Percentiles rank a stretch among this genome's conserved stretches.
Evolutionary conservation across 2,329 filamentous ascomycete genomes (phyloP).

Genomic region (Botrytis medusae): DNA sequence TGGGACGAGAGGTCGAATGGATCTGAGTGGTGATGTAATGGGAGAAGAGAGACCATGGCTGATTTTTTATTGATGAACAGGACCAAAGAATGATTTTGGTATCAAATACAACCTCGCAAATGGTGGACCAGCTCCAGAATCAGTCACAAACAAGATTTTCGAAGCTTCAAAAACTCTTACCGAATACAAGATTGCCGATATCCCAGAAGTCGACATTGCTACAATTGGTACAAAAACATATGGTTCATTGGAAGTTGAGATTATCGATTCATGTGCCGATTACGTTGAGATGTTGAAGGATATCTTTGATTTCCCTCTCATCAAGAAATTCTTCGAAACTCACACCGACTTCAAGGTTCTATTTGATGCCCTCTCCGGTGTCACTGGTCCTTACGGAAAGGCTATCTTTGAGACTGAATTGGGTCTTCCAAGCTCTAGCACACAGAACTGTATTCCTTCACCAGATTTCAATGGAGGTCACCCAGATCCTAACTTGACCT

Average conservation of each 20-base stretch:
- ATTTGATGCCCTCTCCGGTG: slow-evolving; percentile 91
- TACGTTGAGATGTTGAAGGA: slow-evolving; percentile 96
- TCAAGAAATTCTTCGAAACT: slow-evolving; percentile 85
- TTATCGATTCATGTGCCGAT: slow-evolving; percentile 89
- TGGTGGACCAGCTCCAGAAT: slow-evolving; percentile 91
- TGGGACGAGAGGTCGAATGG: background rate
- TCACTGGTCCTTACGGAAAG: slow-evolving; percentile 91
- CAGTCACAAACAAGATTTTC: slow-evolving; percentile 97
- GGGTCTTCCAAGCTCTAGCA: slow-evolving; percentile 72
- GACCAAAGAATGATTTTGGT: slow-evolving; percentile 91
- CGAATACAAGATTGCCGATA: slow-evolving; percentile 87
- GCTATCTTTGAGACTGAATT: slow-evolving; percentile 96
- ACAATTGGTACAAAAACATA: slow-evolving; percentile 82
- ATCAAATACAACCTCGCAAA: slow-evolving; percentile 99
- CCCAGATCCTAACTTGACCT: slow-evolving; percentile 96
- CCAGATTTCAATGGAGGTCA: slow-evolving; percentile 97
- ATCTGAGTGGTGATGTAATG: background rate
- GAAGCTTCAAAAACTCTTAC: slow-evolving; percentile 85
- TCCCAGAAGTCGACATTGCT: slow-evolving; percentile 81
- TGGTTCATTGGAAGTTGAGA: slow-evolving; percentile 86
- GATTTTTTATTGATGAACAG: slow-evolving; percentile 46
- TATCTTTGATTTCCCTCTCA: slow-evolving; percentile 96
- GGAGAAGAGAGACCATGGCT: background rate
- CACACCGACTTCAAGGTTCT: slow-evolving; percentile 95
- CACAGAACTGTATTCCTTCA: slow-evolving; percentile 88